phyloP scores from a whole-genome alignment of 176 grass and related monocot species.

The Phyllostachys edulis region DNA sequence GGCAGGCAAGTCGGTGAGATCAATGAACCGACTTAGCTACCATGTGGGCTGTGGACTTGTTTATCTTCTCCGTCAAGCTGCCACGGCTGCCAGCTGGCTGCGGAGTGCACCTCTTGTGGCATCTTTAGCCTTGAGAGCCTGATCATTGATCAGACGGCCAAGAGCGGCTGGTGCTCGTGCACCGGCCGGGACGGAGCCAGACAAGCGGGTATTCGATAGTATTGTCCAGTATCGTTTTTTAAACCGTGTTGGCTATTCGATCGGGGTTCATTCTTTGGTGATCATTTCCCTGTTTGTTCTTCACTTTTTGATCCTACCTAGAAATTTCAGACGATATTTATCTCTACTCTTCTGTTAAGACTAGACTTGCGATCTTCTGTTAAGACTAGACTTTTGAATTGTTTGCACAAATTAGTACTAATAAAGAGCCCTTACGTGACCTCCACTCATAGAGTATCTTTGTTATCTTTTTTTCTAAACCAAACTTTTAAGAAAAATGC shows the following conservation, averaged over 20 bases:
- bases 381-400: neutral
- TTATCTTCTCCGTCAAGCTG: neutral
- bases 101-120: too few relatives aligned
- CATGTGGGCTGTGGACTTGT: neutral
- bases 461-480: neutral
- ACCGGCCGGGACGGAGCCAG: too few relatives aligned
- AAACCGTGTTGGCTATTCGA: too few relatives aligned
- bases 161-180: too few relatives aligned
- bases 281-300: neutral
- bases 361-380: neutral
- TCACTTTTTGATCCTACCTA: neutral
- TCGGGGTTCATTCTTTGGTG: too few relatives aligned
- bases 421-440: neutral
- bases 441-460: neutral
- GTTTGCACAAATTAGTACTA: neutral
- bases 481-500: neutral
- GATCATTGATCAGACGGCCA: too few relatives aligned
- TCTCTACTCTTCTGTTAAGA: neutral
- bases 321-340: neutral
- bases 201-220: too few relatives aligned
- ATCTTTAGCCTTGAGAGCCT: too few relatives aligned
- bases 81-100: too few relatives aligned
- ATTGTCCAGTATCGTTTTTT: too few relatives aligned
- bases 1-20: conserved; percentile 35
- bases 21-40: conserved; percentile 20